These are phyloP conservation scores for Graphilbum ipis-grandicollis DNA, from an alignment of 2,329 filamentous ascomycete genomes.

Conservation along the genomic window DNA sequence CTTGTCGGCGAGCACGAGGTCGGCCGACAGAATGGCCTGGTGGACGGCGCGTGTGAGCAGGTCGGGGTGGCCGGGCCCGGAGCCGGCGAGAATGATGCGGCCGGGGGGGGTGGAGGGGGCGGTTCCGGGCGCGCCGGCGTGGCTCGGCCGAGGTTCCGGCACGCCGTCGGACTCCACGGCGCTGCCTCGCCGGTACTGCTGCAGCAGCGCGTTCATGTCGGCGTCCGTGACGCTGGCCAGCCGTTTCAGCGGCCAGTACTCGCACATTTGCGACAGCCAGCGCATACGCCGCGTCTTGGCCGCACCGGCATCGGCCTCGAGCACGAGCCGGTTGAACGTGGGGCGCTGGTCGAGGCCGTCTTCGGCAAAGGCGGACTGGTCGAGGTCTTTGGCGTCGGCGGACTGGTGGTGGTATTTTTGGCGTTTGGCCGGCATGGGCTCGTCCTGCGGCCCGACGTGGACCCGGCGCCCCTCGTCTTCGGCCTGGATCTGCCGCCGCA, in stretches of 20 bases:
- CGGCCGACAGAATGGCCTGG: slow-evolving; percentile 56
- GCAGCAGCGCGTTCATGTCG: slow-evolving; percentile 63
- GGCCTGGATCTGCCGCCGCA: slow-evolving; percentile 45
- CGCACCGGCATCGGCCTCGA: slow-evolving; percentile 53
- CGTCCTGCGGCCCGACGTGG: too few relatives aligned
- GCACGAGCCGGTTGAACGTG: slow-evolving; percentile 69
- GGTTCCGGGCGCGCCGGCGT: slow-evolving; percentile 4
- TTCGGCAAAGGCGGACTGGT: slow-evolving; percentile 14
- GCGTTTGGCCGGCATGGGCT: too few relatives aligned
- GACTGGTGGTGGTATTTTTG: too few relatives aligned
- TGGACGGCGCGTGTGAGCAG: slow-evolving; percentile 71
- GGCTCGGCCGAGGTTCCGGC: too few relatives aligned
- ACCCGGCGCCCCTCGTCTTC: slow-evolving; percentile 15
- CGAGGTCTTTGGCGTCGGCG: slow-evolving; percentile 5
- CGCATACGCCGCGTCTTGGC: slow-evolving; percentile 69
- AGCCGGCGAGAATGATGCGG: slow-evolving; percentile 74
- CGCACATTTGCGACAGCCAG: slow-evolving; percentile 91
- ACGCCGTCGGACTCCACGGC: slow-evolving; percentile 3
- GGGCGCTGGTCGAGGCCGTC: slow-evolving; percentile 60
- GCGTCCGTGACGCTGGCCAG: slow-evolving; percentile 64
- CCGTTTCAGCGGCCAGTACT: slow-evolving; percentile 87
- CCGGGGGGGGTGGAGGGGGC: slow-evolving; percentile 6
- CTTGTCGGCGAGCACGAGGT: slow-evolving; percentile 73
- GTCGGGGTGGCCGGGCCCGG: slow-evolving; percentile 82
- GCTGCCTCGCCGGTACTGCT: slow-evolving; percentile 38